Conservation (phyloP, 1,284 basidiomycete species). For the Pascua guehoae region DNA sequence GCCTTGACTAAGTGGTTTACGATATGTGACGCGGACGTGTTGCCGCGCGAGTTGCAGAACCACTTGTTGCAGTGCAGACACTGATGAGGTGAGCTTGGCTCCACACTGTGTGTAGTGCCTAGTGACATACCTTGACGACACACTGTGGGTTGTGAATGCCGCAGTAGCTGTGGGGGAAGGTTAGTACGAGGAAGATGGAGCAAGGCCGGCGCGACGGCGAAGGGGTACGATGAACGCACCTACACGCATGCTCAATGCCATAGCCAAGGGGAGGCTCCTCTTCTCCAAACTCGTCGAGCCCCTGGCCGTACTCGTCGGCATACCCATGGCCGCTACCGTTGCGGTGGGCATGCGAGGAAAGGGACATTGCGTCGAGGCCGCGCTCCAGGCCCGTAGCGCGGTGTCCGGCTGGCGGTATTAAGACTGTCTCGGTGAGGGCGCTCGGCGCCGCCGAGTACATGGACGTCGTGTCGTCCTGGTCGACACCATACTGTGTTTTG, state of each 20-base stretch:
- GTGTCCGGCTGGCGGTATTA: constrained; percentile 6
- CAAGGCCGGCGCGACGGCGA: background rate
- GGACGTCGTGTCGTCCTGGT: constrained; percentile 74
- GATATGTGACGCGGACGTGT: constrained; percentile 96
- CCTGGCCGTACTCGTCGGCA: constrained; percentile 64
- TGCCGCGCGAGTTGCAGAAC: constrained; percentile 99
- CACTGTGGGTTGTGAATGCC: constrained; percentile 97
- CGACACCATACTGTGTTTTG: constrained; percentile 55
- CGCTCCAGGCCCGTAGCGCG: constrained; percentile 9
- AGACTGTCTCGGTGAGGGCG: constrained; percentile 51
- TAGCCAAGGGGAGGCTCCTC: constrained; percentile 76
- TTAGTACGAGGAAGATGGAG: background rate
- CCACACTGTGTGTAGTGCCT: background rate
- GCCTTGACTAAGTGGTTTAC: constrained; percentile 98
- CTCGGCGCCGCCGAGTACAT: constrained; percentile 52
- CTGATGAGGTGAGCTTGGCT: constrained; percentile 24
- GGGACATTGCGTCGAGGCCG: constrained; percentile 21
- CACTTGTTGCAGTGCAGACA: constrained; percentile 94
- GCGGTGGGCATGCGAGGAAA: constrained; percentile 11
- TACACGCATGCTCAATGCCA: constrained; percentile 88
- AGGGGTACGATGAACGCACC: constrained; percentile 55
- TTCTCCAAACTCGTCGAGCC: constrained; percentile 76
- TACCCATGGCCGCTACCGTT: constrained; percentile 48
- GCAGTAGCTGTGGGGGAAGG: constrained; percentile 69
- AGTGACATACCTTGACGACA: constrained; percentile 69